A percentile compares a stretch with the other conserved stretches of the same genome.
Conservation (phyloP, 495 filamentous ascomycete genomes). For the Xylaria curta region DNA sequence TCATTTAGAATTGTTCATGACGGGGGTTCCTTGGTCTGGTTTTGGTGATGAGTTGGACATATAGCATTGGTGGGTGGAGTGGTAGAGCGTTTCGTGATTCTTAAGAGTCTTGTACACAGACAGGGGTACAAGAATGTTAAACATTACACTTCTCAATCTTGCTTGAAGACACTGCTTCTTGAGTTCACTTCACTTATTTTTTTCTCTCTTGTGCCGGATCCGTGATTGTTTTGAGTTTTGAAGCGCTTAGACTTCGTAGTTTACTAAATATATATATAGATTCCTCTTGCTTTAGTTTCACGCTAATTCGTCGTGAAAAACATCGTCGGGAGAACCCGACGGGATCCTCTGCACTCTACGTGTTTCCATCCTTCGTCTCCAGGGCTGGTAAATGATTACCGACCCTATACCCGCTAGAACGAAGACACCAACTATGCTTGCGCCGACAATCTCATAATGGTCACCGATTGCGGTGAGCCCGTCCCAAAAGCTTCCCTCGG, state of each 20-base stretch:
- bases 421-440: constrained; percentile 82
- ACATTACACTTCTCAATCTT: constrained; percentile 10
- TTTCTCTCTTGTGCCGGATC: not conserved
- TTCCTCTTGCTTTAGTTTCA: not conserved
- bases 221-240: not conserved
- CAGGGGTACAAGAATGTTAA: constrained; percentile 19
- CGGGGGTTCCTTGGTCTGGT: not conserved
- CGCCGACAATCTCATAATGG: constrained; percentile 87
- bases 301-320: constrained; percentile 25
- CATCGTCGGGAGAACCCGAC: constrained; percentile 27
- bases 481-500: constrained; percentile 83
- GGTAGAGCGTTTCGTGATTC: not conserved
- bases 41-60: not conserved
- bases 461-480: constrained; percentile 77
- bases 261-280: not conserved
- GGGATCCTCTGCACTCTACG: constrained; percentile 26
- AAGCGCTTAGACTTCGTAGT: not conserved
- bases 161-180: not conserved
- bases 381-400: constrained; percentile 75
- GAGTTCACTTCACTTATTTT: not conserved
- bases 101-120: constrained; percentile 4
- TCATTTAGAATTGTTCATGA: constrained; percentile 12
- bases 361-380: constrained; percentile 62
- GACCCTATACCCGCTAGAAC: constrained; percentile 75
- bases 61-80: constrained; percentile 12